Base-by-base conservation (phyloP, 257 asterid genomes). In the Primulina eburnea region DNA sequence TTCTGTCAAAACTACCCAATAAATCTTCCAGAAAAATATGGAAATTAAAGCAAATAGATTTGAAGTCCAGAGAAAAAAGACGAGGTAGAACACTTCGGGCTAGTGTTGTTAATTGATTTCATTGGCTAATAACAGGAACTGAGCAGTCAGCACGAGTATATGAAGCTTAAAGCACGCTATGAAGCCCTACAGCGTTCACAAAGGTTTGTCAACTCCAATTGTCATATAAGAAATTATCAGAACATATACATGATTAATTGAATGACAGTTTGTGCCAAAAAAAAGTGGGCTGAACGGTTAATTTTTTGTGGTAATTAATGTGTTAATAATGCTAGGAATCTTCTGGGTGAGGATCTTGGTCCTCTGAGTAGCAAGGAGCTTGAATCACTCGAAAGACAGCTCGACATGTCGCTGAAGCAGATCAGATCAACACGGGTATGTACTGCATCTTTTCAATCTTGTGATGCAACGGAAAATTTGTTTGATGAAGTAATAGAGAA, bases 131-230 rank as follows among this genome's bases (percentile, higher is more conserved):
- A 47, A 56, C 24, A 94, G 99, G 99, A 94, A 76, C 75, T 94
- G 81, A 94, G 99, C 61, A 94, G 98, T 79, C 99, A 94, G 87
- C 99, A 94, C 78, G 99, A 94, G 74, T 94, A 94, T 73, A 64
- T 94, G 89, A 94, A 88, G 84, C 97, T 94, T 20, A 94, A 94
- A 79, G 97, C 87, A 24, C 96, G 97, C 66, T 94, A 91, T 28
- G 99, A 94, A 79, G 95, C 97, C 66, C 82, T 94, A 64, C 99
- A 94, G 78, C 89, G 96, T 68, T 76, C 97, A 26, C 99, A 94
- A 78, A 91, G 99, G 99, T 90, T 57, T 40, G 65, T 60, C 35
- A 37, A n/a, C 32, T 33, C 14, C 47, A 38, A 38, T 14, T 1
- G 47, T 8, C 20, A 17, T 50, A 4, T 12, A 43, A 68, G 7